Evolutionary conservation across 768 basidiomycete genomes (phyloP).

Genomic region (Coprinellus aureogranulatus): DNA sequence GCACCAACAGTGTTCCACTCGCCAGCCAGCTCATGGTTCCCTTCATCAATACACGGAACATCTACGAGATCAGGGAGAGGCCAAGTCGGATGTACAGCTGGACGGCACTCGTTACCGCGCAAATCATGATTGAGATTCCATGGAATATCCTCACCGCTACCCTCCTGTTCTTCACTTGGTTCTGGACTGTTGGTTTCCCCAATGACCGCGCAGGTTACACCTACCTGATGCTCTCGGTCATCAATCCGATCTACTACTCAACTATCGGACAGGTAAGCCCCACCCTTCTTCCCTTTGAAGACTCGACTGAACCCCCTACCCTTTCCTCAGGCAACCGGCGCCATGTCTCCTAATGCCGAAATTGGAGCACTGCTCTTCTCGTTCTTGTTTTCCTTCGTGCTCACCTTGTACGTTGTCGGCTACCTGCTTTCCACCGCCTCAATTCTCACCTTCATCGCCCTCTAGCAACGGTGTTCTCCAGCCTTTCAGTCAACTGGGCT

Average conservation of each 20-base stretch:
- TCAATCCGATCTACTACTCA: slow-evolving; percentile 61
- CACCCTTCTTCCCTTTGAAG: not conserved
- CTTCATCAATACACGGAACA: slow-evolving; percentile 53
- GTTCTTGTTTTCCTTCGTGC: slow-evolving; percentile 57
- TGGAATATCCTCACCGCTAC: slow-evolving; percentile 51
- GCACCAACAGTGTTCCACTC: slow-evolving; percentile 41
- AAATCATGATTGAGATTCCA: slow-evolving; percentile 54
- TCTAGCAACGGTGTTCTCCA: slow-evolving; percentile 63
- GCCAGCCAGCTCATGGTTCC: slow-evolving; percentile 66
- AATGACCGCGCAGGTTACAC: slow-evolving; percentile 56
- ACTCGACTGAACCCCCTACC: not conserved
- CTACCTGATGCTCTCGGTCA: slow-evolving; percentile 50
- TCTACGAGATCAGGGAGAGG: slow-evolving; percentile 66
- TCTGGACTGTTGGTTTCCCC: slow-evolving; percentile 65
- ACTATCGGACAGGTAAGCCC: slow-evolving; percentile 48
- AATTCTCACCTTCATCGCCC: not conserved
- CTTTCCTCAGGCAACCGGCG: slow-evolving; percentile 50
- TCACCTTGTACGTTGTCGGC: slow-evolving; percentile 50
- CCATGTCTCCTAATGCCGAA: slow-evolving; percentile 58
- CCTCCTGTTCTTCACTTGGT: slow-evolving; percentile 65
- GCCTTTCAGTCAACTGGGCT: slow-evolving; percentile 55
- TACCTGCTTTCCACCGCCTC: not conserved
- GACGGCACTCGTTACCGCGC: slow-evolving; percentile 55
- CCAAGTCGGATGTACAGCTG: slow-evolving; percentile 66
- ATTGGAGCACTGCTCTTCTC: slow-evolving; percentile 59